Percentiles rank a stretch among this genome's conserved stretches.
Conservation (phyloP, 148 eudicot species). For the Oxyria digyna region DNA sequence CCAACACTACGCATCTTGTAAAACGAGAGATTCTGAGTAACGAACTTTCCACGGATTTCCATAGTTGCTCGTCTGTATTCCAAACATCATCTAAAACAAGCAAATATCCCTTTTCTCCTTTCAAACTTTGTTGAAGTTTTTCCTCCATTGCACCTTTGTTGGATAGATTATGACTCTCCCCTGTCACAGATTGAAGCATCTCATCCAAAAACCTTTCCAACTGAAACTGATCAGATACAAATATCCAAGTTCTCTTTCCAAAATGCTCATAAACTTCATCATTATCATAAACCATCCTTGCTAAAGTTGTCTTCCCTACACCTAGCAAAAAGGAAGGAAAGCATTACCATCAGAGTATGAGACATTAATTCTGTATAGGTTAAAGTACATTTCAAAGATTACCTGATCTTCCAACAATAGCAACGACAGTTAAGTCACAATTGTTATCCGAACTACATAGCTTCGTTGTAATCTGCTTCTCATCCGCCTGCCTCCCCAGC, state of each 20-base stretch:
- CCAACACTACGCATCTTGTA: background rate
- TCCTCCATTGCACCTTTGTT: background rate
- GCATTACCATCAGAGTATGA: too few relatives aligned
- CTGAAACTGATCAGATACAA: background rate
- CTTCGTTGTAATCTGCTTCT: background rate
- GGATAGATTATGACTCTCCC: background rate
- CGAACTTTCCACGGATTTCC: background rate
- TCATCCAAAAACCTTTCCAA: background rate
- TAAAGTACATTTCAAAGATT: too few relatives aligned
- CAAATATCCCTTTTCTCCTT: background rate
- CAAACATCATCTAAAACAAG: slow-evolving; percentile 3
- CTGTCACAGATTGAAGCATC: background rate
- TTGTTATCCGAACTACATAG: background rate
- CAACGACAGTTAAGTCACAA: background rate
- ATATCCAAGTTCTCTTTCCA: background rate
- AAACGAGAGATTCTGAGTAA: background rate
- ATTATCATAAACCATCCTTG: background rate
- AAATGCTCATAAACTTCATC: background rate
- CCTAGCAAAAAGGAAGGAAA: background rate
- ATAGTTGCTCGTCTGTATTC: background rate
- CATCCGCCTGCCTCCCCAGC: background rate
- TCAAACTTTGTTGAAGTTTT: background rate
- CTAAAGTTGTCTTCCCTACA: slow-evolving; percentile 1
- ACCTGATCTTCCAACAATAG: slow-evolving; percentile 6
- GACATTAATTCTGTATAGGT: too few relatives aligned